Base-by-base conservation (phyloP, 2,329 filamentous ascomycete genomes). In the Ophiostoma angusticollis region DNA sequence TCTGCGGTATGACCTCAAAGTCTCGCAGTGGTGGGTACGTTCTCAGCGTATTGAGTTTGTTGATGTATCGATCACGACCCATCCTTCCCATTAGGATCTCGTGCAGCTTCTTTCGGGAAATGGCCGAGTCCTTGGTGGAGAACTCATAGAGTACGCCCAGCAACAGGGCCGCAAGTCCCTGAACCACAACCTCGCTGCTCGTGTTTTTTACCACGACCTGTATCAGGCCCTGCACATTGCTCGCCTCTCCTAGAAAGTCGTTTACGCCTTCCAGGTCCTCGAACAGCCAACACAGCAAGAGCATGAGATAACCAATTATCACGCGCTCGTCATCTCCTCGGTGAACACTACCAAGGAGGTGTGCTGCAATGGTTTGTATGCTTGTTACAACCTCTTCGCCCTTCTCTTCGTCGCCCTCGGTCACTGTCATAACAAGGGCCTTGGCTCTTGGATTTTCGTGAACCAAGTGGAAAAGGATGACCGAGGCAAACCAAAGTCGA, bases 331-430 rank as follows among this genome's bases (percentile, higher is more conserved):
- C 85, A 35, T 86, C 78, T 12, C 72, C 73, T 28, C 79, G 74
- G 49, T 84, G 77, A 13, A 95, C 66, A 4, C 82, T 81, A 37
- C 78, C 75, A 24, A 93, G 73, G n/a, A 98, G 67, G 53, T 95
- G 89, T 5, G 82, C 81, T 8, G 86, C 76, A 43, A 96, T 72
- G 1, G 79, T 81, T 57, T 98, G 91, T 36, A 98, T 84, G 52
- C 84, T 85, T 1, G 89, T 95, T 11, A 98, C 80, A 11, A 95
- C 85, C 58, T 98, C 91, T 61, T 98, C 91, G 4, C 89, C 91
- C 49, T 71, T 84, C 24, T 80, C 78, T 17, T 84, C 83, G 56
- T 96, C 84, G 9, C 91, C 91, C 58, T 96, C 89, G 1, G 78
- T 84, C 16, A 98, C 78, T 17, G 72, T 70, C 70, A 93, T 84